Base-by-base conservation (phyloP, 495 filamentous ascomycete species). In the Penicillium cosmopolitanum region DNA sequence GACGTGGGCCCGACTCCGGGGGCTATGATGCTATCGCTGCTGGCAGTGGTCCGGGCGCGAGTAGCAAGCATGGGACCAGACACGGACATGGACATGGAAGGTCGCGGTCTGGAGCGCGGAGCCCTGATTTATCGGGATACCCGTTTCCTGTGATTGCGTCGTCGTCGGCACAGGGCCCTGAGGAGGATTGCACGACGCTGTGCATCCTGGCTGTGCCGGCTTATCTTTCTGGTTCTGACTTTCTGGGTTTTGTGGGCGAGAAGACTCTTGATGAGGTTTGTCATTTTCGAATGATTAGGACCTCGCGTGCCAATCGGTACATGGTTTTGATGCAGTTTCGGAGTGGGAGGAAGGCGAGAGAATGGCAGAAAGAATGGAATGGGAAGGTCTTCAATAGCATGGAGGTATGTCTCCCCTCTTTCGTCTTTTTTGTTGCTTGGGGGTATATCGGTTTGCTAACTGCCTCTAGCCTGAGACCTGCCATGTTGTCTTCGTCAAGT, bases 281-380 rank as follows among this genome's bases (percentile, higher is more conserved):
- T 65, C 96, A 98, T 77, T 96, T 97, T 67, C 82, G 95, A 42
- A 96, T 98, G 89, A 89, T 98, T 50, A 86, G 91, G 79, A 98
- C 95, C 4, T 88, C 88, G 51, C 80, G 89, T 53, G 85, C 89
- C 66, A 97, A 94, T 72, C 85, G 93, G 67, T 98, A 98, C 77
- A 90, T 98, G 86, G 95, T 97, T 48, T 80, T 98, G 57, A 94
- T 98, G 89, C 98, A 96, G 77, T 97, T 98, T 71, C 79, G 92
- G 50, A 87, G 87, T 63, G 81, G 83, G 44, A 83, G 81, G 66
- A 85, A 84, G 60, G 95, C 95, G 10, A 86, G 77, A 62, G 79
- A 85, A 28, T 98, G 94, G 87, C 86, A 91, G 65, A 87, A 80
- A 61, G 87, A 90, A 64, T 97, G 93, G 83, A 95, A 98, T 80